Conservation (phyloP, 352 stramenopile species). For the Phytophthora brassicae region DNA sequence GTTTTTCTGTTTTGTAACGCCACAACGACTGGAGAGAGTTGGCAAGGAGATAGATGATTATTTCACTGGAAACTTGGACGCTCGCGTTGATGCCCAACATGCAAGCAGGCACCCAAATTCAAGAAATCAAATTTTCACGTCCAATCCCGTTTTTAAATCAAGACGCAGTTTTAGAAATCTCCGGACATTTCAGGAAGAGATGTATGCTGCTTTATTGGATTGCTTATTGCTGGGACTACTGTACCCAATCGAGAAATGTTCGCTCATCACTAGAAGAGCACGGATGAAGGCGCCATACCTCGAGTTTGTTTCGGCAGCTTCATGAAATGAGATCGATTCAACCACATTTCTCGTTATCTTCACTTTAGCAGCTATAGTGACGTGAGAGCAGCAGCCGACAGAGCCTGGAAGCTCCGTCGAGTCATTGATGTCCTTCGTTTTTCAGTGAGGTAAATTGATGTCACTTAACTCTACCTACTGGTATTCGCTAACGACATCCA, state of each 20-base stretch:
- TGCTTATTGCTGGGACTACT: conserved; percentile 5
- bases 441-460: no score
- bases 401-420: background rate
- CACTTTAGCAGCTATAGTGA: conserved; percentile 16
- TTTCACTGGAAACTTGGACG: conserved; percentile 3
- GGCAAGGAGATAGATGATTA: background rate
- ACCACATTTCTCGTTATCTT: conserved; percentile 6
- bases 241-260: conserved; percentile 5
- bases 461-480: no score
- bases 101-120: background rate
- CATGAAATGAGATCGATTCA: conserved; percentile 8
- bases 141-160: background rate
- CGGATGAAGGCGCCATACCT: conserved; percentile 8
- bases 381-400: background rate
- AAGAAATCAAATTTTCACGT: background rate
- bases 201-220: conserved; percentile 1
- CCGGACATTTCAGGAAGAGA: conserved; percentile 2
- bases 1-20: background rate
- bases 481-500: no score
- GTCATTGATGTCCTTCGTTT: conserved; percentile 1
- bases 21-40: background rate
- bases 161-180: background rate
- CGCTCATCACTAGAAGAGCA: conserved; percentile 10
- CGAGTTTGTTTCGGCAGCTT: conserved; percentile 1
- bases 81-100: conserved; percentile 1